phyloP scores from a whole-genome alignment of 2,329 filamentous ascomycete species.

The Pezicula carpinea region DNA sequence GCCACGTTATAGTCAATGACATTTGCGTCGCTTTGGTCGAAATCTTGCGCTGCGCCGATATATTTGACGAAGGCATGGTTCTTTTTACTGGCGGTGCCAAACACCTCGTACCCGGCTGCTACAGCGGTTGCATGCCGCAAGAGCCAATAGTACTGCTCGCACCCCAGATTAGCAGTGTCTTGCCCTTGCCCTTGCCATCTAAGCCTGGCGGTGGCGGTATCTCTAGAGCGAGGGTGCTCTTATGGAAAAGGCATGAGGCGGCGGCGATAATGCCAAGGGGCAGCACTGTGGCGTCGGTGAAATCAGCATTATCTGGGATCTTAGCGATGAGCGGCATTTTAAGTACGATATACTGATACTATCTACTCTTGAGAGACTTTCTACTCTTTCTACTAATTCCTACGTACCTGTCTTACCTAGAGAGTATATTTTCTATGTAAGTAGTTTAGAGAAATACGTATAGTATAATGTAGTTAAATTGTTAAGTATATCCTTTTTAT shows the following conservation, averaged over 20 bases:
- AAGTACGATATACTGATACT: background rate
- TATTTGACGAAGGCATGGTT: slow-evolving; percentile 31
- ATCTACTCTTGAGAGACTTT: too few relatives aligned
- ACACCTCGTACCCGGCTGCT: slow-evolving; percentile 35
- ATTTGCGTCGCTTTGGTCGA: slow-evolving; percentile 31
- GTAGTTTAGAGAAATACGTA: too few relatives aligned
- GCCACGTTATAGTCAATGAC: slow-evolving; percentile 26
- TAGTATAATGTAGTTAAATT: too few relatives aligned
- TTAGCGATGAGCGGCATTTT: background rate
- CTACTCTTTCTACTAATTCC: too few relatives aligned
- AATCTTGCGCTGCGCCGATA: slow-evolving; percentile 34
- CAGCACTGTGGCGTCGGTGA: background rate
- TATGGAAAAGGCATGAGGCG: background rate
- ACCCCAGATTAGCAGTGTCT: background rate
- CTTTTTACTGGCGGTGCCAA: slow-evolving; percentile 30
- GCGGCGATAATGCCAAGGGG: background rate
- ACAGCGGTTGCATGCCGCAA: slow-evolving; percentile 19
- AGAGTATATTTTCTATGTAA: too few relatives aligned
- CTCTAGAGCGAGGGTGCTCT: background rate
- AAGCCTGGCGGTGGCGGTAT: background rate
- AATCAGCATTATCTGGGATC: background rate
- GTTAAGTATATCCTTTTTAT: too few relatives aligned
- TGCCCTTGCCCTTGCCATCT: background rate
- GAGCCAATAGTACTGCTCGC: background rate
- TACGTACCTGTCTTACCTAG: too few relatives aligned